phyloP scores from a whole-genome alignment of 177 flowering plant genomes.

The Vitis hybrid region DNA sequence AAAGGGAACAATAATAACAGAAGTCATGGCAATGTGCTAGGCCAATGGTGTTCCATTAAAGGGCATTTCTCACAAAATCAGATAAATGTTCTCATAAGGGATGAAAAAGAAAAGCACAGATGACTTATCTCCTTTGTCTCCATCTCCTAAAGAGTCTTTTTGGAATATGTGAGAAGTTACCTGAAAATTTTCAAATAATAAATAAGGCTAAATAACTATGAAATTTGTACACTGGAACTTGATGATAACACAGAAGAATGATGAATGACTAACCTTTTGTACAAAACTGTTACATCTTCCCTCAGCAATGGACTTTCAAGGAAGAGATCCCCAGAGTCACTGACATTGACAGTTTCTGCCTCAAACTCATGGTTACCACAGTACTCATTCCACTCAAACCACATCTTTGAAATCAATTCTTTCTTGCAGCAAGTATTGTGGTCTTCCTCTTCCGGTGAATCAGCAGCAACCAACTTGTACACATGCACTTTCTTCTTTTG shows the following conservation, averaged over 20 bases:
- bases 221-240: neutral
- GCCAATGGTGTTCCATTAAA: too few relatives aligned
- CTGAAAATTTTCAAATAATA: neutral
- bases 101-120: too few relatives aligned
- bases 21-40: too few relatives aligned
- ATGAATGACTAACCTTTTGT: slow-evolving; percentile 49
- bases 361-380: slow-evolving; percentile 41
- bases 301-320: slow-evolving; percentile 48
- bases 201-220: neutral
- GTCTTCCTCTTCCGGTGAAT: slow-evolving; percentile 80
- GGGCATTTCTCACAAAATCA: too few relatives aligned
- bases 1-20: too few relatives aligned
- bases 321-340: slow-evolving; percentile 61
- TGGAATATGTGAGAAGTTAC: neutral
- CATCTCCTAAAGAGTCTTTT: too few relatives aligned
- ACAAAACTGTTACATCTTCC: slow-evolving; percentile 58
- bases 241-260: neutral
- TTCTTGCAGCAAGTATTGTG: slow-evolving; percentile 66
- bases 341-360: slow-evolving; percentile 48
- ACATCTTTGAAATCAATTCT: slow-evolving; percentile 75
- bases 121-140: too few relatives aligned
- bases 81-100: too few relatives aligned
- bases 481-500: slow-evolving; percentile 65
- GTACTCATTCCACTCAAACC: slow-evolving; percentile 87
- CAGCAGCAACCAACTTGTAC: slow-evolving; percentile 76